Conservation (phyloP, 176 grass and related monocot genomes). For the Poa annua region DNA sequence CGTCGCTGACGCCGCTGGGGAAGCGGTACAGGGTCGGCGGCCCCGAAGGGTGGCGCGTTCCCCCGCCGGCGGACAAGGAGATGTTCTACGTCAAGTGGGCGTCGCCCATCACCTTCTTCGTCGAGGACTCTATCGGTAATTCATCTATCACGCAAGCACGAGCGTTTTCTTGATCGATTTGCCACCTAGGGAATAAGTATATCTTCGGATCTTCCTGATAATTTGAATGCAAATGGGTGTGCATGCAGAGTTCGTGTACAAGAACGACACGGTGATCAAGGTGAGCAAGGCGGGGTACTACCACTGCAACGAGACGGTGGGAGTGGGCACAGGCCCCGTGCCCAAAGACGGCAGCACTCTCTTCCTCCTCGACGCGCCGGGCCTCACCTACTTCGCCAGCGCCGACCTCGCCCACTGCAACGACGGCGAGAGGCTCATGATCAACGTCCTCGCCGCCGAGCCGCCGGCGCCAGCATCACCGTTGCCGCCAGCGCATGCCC, state of each 20-base stretch:
- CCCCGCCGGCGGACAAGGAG: constrained; percentile 45
- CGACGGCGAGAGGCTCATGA: constrained; percentile 63
- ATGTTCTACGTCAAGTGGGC: constrained; percentile 68
- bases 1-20: background rate
- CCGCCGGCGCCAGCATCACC: background rate
- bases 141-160: background rate
- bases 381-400: constrained; percentile 70
- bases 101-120: constrained; percentile 53
- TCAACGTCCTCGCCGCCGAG: constrained; percentile 40
- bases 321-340: background rate
- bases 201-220: background rate
- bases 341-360: constrained; percentile 56
- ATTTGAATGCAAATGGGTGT: background rate
- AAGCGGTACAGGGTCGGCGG: constrained; percentile 68
- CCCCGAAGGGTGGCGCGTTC: constrained; percentile 63
- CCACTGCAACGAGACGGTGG: constrained; percentile 73
- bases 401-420: constrained; percentile 59
- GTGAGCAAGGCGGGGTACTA: constrained; percentile 71
- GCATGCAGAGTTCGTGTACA: constrained; percentile 74
- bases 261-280: constrained; percentile 72
- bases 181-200: background rate
- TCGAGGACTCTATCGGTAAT: constrained; percentile 61
- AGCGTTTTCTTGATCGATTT: background rate
- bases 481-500: background rate
- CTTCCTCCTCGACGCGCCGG: constrained; percentile 56